Percentiles rank a stretch among this genome's conserved stretches.
Evolutionary conservation across 441 rosid genomes (phyloP).

Genomic region (Arabidopsis lyrata): DNA sequence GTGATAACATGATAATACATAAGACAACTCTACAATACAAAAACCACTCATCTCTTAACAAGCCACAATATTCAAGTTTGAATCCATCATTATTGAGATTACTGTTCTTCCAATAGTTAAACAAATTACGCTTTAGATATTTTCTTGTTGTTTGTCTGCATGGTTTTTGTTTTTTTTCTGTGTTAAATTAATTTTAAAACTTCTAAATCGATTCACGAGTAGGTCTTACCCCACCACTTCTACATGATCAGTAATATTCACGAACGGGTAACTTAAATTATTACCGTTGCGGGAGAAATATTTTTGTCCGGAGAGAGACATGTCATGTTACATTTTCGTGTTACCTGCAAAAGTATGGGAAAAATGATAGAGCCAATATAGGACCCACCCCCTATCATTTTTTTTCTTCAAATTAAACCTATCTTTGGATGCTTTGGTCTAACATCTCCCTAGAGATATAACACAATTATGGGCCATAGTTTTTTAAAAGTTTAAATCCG

Average conservation of each 20-base stretch:
- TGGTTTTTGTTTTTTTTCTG: neutral
- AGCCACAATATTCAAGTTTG: neutral
- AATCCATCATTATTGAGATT: neutral
- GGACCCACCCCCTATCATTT: constrained; percentile 33
- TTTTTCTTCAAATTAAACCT: constrained; percentile 20
- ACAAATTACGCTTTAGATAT: constrained; percentile 1
- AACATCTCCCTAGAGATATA: constrained; percentile 24
- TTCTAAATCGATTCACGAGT: constrained; percentile 8
- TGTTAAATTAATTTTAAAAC: neutral
- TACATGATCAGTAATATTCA: constrained; percentile 32
- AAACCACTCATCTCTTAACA: neutral
- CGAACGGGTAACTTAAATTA: constrained; percentile 16
- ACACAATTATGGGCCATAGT: constrained; percentile 30
- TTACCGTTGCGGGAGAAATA: constrained; percentile 21
- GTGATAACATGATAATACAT: neutral
- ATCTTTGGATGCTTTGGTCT: constrained; percentile 39
- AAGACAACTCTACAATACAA: neutral
- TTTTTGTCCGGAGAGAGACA: constrained; percentile 34
- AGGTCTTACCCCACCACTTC: constrained; percentile 5
- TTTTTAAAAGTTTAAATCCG: constrained; percentile 22
- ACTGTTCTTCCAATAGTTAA: neutral
- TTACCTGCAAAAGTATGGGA: constrained; percentile 39
- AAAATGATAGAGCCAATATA: constrained; percentile 22
- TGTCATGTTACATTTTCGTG: constrained; percentile 36
- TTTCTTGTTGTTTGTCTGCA: neutral